phyloP scores from a whole-genome alignment of 441 rosid species.

The Isatis lusitanica region DNA sequence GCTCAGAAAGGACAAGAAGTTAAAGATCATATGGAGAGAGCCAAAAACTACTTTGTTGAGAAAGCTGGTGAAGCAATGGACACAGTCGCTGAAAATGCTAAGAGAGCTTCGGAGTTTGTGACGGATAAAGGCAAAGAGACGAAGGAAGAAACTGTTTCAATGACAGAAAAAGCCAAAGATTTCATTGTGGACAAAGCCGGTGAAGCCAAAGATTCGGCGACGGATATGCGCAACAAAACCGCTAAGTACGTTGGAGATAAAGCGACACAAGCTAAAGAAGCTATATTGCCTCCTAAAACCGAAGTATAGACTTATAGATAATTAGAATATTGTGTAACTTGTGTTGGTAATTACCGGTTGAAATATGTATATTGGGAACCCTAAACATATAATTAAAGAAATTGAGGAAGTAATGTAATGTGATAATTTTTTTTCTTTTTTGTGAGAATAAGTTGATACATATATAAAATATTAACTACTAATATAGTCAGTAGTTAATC shows the following conservation, averaged over 20 bases:
- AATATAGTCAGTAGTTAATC: background rate
- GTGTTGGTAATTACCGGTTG: background rate
- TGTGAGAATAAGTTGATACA: background rate
- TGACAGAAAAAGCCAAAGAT: conserved; percentile 26
- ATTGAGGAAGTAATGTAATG: background rate
- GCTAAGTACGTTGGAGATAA: conserved; percentile 23
- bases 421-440: background rate
- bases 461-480: background rate
- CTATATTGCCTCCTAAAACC: conserved; percentile 26
- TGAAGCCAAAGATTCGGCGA: conserved; percentile 19
- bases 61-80: conserved; percentile 34
- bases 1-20: conserved; percentile 28
- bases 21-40: conserved; percentile 26
- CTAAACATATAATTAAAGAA: background rate
- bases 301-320: background rate
- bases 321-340: background rate
- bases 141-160: conserved; percentile 10
- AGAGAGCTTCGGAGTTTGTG: conserved; percentile 28
- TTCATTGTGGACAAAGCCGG: conserved; percentile 21
- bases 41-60: conserved; percentile 26
- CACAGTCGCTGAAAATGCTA: conserved; percentile 25
- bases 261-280: conserved; percentile 28
- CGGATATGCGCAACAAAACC: conserved; percentile 20
- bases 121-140: conserved; percentile 28
- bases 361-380: background rate